These are phyloP conservation scores for Torrubiellomyces zombiae DNA, from an alignment of 2,329 filamentous ascomycete species.

Conservation along the genomic window DNA sequence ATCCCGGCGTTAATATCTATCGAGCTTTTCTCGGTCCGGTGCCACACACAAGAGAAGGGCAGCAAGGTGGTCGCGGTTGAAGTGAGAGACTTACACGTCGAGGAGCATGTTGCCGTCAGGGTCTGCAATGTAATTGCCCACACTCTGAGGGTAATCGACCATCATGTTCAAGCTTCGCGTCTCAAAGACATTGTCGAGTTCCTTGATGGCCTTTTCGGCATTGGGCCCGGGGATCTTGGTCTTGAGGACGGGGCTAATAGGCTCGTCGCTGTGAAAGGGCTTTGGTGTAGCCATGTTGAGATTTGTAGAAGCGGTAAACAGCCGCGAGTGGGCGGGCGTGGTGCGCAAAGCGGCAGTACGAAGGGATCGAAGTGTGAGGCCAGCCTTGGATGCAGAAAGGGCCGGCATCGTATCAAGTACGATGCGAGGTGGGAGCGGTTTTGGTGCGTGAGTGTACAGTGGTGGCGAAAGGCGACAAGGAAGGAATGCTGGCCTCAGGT, in stretches of 20 bases:
- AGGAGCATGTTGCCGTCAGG: slow-evolving; percentile 55
- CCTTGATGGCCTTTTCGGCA: slow-evolving; percentile 49
- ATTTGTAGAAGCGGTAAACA: no score
- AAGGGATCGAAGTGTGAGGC: no score
- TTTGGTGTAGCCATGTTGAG: slow-evolving; percentile 17
- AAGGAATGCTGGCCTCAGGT: no score
- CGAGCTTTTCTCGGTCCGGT: no score
- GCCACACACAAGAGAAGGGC: neutral
- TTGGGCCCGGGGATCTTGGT: slow-evolving; percentile 59
- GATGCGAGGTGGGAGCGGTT: no score
- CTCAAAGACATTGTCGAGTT: slow-evolving; percentile 68
- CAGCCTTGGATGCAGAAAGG: no score
- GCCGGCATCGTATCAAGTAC: no score
- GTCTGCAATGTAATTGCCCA: slow-evolving; percentile 68
- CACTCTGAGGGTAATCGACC: slow-evolving; percentile 55
- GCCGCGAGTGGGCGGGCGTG: slow-evolving; percentile 10
- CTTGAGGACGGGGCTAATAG: slow-evolving; percentile 33
- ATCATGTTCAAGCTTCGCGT: slow-evolving; percentile 75
- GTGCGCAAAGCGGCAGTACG: no score
- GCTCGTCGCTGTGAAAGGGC: slow-evolving; percentile 31
- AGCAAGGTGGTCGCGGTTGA: neutral
- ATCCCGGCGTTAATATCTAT: no score
- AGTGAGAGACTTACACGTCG: slow-evolving; percentile 41
- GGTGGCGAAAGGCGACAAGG: no score
- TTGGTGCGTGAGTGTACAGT: no score